phyloP scores from a whole-genome alignment of 2,329 filamentous ascomycete genomes.

The Talaromyces sp. region DNA sequence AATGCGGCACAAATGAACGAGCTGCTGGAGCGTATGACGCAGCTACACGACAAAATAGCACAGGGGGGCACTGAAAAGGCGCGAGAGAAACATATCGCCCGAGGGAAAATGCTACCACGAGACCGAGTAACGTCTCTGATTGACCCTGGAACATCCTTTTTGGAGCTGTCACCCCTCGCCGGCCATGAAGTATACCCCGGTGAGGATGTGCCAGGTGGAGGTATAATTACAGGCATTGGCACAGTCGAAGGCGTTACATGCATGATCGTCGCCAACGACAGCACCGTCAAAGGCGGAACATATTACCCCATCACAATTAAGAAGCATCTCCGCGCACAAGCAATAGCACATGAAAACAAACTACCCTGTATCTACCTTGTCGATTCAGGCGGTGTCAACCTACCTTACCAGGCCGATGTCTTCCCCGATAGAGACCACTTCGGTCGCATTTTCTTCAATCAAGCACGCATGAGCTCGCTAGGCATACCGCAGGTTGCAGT shows the following conservation, averaged over 20 bases:
- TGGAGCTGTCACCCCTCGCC: slow-evolving; percentile 90
- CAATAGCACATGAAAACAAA: slow-evolving; percentile 82
- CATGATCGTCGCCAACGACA: slow-evolving; percentile 92
- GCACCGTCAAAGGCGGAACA: slow-evolving; percentile 93
- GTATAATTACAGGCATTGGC: slow-evolving; percentile 89
- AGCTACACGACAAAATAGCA: slow-evolving; percentile 67
- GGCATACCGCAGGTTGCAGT: slow-evolving; percentile 92
- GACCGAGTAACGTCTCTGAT: slow-evolving; percentile 84
- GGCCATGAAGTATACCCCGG: slow-evolving; percentile 81
- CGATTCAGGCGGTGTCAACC: slow-evolving; percentile 90
- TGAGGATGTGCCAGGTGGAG: slow-evolving; percentile 82
- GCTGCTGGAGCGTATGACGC: slow-evolving; percentile 64
- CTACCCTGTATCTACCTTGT: slow-evolving; percentile 89
- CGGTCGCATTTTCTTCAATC: slow-evolving; percentile 96
- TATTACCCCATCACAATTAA: slow-evolving; percentile 98
- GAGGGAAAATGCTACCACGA: slow-evolving; percentile 91
- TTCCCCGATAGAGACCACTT: slow-evolving; percentile 96
- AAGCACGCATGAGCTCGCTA: slow-evolving; percentile 83
- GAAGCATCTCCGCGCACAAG: slow-evolving; percentile 91
- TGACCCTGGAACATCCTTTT: slow-evolving; percentile 82
- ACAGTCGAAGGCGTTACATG: slow-evolving; percentile 87
- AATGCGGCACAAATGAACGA: slow-evolving; percentile 75
- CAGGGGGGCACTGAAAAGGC: slow-evolving; percentile 77
- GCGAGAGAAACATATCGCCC: slow-evolving; percentile 76
- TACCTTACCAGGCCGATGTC: slow-evolving; percentile 91